phyloP scores from a whole-genome alignment of 768 basidiomycete genomes.

The Russula emetica region DNA sequence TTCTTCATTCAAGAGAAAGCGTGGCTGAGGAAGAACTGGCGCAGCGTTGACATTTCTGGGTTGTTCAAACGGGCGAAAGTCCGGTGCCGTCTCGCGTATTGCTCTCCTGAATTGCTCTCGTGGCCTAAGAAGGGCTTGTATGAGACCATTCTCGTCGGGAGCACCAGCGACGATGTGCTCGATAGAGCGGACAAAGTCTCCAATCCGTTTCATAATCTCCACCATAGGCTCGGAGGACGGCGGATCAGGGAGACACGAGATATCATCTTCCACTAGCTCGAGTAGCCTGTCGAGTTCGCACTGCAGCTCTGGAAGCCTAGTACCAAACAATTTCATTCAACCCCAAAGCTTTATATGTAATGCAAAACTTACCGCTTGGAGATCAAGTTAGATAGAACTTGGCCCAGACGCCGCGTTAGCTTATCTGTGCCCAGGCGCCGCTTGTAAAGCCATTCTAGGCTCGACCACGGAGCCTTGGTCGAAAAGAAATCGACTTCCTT shows the following conservation, averaged over 20 bases:
- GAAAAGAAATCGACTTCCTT: constrained; percentile 19
- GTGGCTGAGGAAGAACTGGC: constrained; percentile 22
- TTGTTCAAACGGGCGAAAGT: constrained; percentile 48
- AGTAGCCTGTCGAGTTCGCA: constrained; percentile 48
- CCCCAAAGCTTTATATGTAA: neutral
- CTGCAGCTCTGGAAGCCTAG: constrained; percentile 57
- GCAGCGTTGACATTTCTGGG: neutral
- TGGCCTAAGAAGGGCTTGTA: constrained; percentile 49
- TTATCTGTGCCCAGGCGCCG: constrained; percentile 25
- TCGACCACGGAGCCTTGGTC: constrained; percentile 18
- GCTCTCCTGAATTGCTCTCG: constrained; percentile 44
- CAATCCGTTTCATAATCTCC: constrained; percentile 47
- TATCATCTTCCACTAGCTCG: constrained; percentile 32
- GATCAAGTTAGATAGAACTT: constrained; percentile 21
- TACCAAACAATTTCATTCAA: neutral
- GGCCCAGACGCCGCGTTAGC: constrained; percentile 15
- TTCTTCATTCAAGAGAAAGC: constrained; percentile 44
- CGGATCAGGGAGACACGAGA: constrained; percentile 41
- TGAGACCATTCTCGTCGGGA: constrained; percentile 45
- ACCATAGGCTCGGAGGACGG: constrained; percentile 51
- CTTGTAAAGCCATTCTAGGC: constrained; percentile 13
- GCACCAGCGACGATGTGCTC: constrained; percentile 47
- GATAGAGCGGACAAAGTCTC: constrained; percentile 44
- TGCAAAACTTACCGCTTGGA: constrained; percentile 14
- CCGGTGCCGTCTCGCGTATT: constrained; percentile 49